These are phyloP conservation scores for Bjerkandera adusta DNA, from an alignment of 1,284 basidiomycete species.

Conservation along the genomic window DNA sequence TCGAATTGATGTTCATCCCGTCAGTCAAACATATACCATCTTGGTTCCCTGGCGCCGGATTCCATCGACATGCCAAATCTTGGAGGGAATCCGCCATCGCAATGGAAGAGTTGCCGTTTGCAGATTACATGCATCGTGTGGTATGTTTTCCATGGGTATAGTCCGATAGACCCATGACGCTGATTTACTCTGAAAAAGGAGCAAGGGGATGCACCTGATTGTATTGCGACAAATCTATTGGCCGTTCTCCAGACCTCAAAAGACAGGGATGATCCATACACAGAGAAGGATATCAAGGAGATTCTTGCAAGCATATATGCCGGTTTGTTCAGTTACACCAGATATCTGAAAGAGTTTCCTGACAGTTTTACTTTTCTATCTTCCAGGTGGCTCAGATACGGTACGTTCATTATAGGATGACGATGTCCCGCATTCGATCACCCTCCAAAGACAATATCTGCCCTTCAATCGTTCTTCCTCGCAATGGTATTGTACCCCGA, in stretches of 20 bases:
- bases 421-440: background rate
- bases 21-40: constrained; percentile 23
- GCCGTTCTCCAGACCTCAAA: too few relatives aligned
- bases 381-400: constrained; percentile 20
- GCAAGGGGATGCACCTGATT: background rate
- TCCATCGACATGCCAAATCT: constrained; percentile 21
- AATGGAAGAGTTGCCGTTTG: constrained; percentile 18
- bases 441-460: constrained; percentile 21
- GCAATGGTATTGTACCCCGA: constrained; percentile 33
- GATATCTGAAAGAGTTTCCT: constrained; percentile 15
- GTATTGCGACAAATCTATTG: background rate
- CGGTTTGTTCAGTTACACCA: constrained; percentile 14
- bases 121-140: constrained; percentile 8
- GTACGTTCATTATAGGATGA: constrained; percentile 7
- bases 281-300: constrained; percentile 9
- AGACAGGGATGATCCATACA: background rate
- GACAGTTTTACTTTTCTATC: background rate
- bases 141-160: constrained; percentile 14
- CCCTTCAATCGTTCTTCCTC: constrained; percentile 21
- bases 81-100: constrained; percentile 15
- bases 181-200: constrained; percentile 7
- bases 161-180: constrained; percentile 11
- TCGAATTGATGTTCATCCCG: background rate
- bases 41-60: constrained; percentile 28
- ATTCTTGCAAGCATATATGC: constrained; percentile 16